Base-by-base conservation (phyloP, 306 rosid genomes). In the Acacia acuminata region DNA sequence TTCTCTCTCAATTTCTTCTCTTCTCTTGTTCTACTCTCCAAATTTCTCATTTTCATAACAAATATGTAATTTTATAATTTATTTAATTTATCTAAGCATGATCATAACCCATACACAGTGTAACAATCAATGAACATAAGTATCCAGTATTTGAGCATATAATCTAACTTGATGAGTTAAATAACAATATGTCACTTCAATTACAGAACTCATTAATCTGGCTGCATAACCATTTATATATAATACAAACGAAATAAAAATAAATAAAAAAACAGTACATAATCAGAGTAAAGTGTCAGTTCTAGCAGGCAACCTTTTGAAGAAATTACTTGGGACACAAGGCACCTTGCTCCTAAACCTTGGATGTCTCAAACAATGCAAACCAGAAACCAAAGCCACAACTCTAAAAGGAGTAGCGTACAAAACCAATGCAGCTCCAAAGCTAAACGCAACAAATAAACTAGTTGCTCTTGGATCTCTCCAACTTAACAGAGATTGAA, bases 401-500 rank as follows among this genome's bases (percentile, higher is more conserved):
- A 86, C 94, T 83, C 89, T 87, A 42, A 91, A 94, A 3, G 98
- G 99, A 7, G 94, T 86, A 73, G 81, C 91, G 24, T 94, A 93
- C 8, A 96, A 92, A 67, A 91, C 81, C 70, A 90, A 92, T 2
- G 98, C 97, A 0, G 92, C 87, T 61, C 94, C 87, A 10, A 96
- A 73, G 60, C 98, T 90, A 77, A 96, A 92, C 45, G 85, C 55
- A 20, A 92, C 40, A 79, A 93, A 96, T 55, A 96, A 89, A 86
- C 94, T 85, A 2, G 97, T 96, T 30, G 98, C 99, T 85, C 98
- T 89, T 1, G 98, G 88, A 79, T 96, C 99, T 81, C 98, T 91
- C 99, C 98, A 96, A 65, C 98, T 94, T 12, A 96, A 83, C 47
- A 96, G 80, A 25, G 94, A 91, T 45, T 94, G 97, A 78, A 93